These are phyloP conservation scores for Umbellularia californica DNA, from an alignment of 164 flowering plant genomes.

Conservation along the genomic window DNA sequence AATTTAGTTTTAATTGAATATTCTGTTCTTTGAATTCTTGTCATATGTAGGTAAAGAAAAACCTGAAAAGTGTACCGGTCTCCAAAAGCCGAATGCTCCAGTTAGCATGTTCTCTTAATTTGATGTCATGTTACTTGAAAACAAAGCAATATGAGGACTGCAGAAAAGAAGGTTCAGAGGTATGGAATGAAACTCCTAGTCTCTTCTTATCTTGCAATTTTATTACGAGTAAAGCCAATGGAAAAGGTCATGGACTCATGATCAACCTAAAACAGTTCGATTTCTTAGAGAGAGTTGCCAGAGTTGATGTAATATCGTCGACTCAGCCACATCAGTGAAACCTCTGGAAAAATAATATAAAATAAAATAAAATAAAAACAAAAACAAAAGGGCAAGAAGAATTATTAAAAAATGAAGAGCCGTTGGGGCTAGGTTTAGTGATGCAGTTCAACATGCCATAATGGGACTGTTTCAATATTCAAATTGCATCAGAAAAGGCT, in stretches of 20 bases:
- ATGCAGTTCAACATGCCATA: background rate
- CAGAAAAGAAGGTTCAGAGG: constrained; percentile 89
- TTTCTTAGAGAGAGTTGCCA: background rate
- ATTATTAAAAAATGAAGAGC: background rate
- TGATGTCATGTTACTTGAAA: constrained; percentile 95
- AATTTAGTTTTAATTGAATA: background rate
- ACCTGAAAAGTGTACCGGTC: constrained; percentile 48
- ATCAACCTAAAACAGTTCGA: background rate
- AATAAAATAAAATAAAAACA: no score
- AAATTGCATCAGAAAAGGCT: background rate
- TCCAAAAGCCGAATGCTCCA: constrained; percentile 51
- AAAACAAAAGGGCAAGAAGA: background rate
- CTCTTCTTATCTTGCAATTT: background rate
- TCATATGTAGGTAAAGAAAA: constrained; percentile 67
- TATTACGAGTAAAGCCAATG: background rate
- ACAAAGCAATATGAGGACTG: constrained; percentile 78
- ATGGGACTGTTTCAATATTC: background rate
- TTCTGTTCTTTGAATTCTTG: constrained; percentile 1
- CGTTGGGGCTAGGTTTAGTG: background rate
- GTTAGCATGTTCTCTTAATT: constrained; percentile 82
- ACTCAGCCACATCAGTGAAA: background rate
- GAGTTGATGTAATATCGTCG: background rate
- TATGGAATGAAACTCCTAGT: constrained; percentile 18
- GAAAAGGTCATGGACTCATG: background rate
- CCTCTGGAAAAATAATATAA: background rate